phyloP scores from a whole-genome alignment of 2,329 filamentous ascomycete species.

The Teratosphaeria nubilosa region DNA sequence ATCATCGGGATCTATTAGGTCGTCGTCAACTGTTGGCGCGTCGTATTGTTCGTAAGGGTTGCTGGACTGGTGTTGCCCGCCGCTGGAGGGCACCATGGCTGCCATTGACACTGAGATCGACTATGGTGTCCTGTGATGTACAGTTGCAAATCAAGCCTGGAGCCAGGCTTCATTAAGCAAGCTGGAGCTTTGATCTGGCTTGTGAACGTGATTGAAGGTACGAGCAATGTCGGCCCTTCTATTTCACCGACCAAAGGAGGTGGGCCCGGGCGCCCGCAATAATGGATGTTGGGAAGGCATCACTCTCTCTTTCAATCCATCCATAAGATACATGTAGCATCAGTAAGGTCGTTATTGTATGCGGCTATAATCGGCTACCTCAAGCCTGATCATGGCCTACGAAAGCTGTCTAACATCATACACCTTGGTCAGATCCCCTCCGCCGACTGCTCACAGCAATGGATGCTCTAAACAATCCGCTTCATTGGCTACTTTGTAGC shows the following conservation, averaged over 20 bases:
- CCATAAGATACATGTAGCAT: not conserved
- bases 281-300: no score
- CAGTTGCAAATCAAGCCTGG: not conserved
- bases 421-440: not conserved
- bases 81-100: constrained; percentile 36
- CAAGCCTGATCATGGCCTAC: not conserved
- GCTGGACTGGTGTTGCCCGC: constrained; percentile 13
- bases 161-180: not conserved
- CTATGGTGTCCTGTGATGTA: not conserved
- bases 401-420: not conserved
- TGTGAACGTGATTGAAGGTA: not conserved
- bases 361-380: not conserved
- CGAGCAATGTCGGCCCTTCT: not conserved
- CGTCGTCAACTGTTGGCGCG: constrained; percentile 37
- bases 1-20: constrained; percentile 45
- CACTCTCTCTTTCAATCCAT: not conserved
- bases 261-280: no score
- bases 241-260: not conserved
- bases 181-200: not conserved
- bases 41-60: constrained; percentile 35
- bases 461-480: not conserved
- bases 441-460: no score
- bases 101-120: constrained; percentile 24
- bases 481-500: not conserved
- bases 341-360: not conserved